Conservation (phyloP, 1,139 yeast species). For the Kodamaea plutei region DNA sequence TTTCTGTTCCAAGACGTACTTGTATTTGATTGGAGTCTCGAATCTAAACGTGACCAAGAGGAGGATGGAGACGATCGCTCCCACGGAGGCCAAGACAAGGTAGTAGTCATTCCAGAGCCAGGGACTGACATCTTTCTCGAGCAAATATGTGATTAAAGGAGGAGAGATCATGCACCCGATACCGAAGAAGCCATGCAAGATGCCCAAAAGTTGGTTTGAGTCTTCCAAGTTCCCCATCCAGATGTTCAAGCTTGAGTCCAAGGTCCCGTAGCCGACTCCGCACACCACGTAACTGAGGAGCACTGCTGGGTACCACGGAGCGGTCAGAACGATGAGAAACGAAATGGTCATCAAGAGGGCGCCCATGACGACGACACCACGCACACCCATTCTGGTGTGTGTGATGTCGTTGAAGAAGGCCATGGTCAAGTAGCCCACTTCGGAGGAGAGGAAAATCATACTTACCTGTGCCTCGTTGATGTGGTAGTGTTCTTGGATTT, state of each 20-base stretch:
- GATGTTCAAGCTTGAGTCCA: slow-evolving; percentile 59
- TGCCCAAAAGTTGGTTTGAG: slow-evolving; percentile 61
- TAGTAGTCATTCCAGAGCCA: slow-evolving; percentile 50
- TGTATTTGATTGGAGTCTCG: slow-evolving; percentile 56
- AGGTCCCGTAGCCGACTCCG: slow-evolving; percentile 59
- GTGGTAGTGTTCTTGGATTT: slow-evolving; percentile 39
- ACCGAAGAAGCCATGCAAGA: slow-evolving; percentile 67
- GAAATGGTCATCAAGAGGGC: slow-evolving; percentile 27
- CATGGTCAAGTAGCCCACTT: slow-evolving; percentile 38
- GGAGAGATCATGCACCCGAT: slow-evolving; percentile 68
- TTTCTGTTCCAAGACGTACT: slow-evolving; percentile 25
- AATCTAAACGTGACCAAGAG: slow-evolving; percentile 33
- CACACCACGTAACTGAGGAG: slow-evolving; percentile 34
- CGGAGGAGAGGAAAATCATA: slow-evolving; percentile 30
- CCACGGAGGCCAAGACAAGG: slow-evolving; percentile 27
- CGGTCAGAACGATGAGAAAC: slow-evolving; percentile 23
- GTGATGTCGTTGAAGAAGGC: slow-evolving; percentile 32
- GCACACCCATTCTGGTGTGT: slow-evolving; percentile 32
- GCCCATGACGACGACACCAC: slow-evolving; percentile 38
- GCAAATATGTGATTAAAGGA: slow-evolving; percentile 45
- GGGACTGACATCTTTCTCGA: slow-evolving; percentile 29
- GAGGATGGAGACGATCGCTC: slow-evolving; percentile 18
- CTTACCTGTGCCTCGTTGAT: slow-evolving; percentile 41
- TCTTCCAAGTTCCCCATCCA: slow-evolving; percentile 55
- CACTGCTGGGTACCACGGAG: slow-evolving; percentile 37